Evolutionary conservation across 139 green algal genomes (phyloP).

Genomic region (Bryopsis sp.): DNA sequence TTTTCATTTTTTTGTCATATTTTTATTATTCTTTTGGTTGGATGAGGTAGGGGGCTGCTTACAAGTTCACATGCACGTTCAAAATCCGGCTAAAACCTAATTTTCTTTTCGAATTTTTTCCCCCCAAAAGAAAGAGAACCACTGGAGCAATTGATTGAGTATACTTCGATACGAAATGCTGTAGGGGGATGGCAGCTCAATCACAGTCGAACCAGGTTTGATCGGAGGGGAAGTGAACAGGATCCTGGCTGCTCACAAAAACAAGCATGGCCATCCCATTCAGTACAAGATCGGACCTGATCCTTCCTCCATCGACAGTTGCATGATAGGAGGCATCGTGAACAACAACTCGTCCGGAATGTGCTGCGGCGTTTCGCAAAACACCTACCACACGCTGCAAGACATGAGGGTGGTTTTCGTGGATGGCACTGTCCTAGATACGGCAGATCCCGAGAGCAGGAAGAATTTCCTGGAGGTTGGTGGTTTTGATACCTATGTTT

Average conservation of each 20-base stretch:
- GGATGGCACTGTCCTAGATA: constrained; percentile 93
- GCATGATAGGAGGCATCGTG: constrained; percentile 89
- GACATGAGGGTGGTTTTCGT: constrained; percentile 90
- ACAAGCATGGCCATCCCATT: constrained; percentile 57
- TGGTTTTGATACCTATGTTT: too few relatives aligned
- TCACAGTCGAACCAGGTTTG: constrained; percentile 91
- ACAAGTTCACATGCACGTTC: too few relatives aligned
- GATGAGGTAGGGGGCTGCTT: too few relatives aligned
- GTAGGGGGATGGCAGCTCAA: constrained; percentile 76
- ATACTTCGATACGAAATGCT: too few relatives aligned
- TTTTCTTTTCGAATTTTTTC: too few relatives aligned
- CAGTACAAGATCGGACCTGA: constrained; percentile 99
- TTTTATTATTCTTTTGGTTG: too few relatives aligned
- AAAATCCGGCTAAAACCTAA: too few relatives aligned
- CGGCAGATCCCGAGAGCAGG: constrained; percentile 56
- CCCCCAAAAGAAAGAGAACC: too few relatives aligned
- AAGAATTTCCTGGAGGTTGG: constrained; percentile 64
- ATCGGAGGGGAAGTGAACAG: constrained; percentile 93
- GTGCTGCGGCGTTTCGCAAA: constrained; percentile 93
- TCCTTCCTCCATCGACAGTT: constrained; percentile 88
- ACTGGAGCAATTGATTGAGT: too few relatives aligned
- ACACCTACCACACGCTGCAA: constrained; percentile 92
- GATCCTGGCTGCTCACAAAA: constrained; percentile 67
- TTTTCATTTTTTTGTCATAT: too few relatives aligned
- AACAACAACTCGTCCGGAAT: constrained; percentile 96